Evolutionary conservation across 1,284 basidiomycete species (phyloP).

Genomic region (Pseudozyma sp.): DNA sequence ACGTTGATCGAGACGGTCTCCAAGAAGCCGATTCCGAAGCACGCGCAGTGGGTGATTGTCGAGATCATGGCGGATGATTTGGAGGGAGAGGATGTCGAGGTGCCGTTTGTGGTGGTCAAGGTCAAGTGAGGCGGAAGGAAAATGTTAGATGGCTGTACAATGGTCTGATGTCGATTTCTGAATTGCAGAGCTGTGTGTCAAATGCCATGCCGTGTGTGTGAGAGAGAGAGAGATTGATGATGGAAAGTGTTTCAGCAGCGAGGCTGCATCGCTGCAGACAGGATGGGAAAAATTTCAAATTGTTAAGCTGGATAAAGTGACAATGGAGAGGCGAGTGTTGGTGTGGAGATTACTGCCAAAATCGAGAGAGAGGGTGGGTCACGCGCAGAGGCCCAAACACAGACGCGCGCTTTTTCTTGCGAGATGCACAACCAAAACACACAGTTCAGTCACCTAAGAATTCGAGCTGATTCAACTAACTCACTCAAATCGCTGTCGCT

Average conservation of each 20-base stretch:
- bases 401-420: too few relatives aligned
- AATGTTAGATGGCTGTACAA: background rate
- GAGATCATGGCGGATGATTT: slow-evolving; percentile 95
- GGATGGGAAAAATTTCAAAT: background rate
- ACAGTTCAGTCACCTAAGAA: too few relatives aligned
- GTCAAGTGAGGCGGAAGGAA: slow-evolving; percentile 35
- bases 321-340: background rate
- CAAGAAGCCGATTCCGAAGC: slow-evolving; percentile 61
- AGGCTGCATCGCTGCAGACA: too few relatives aligned
- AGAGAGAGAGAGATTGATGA: too few relatives aligned
- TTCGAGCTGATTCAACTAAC: too few relatives aligned
- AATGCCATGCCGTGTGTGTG: too few relatives aligned
- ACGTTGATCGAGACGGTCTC: slow-evolving; percentile 91
- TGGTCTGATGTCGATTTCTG: background rate
- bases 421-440: too few relatives aligned
- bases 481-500: too few relatives aligned
- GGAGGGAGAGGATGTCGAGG: slow-evolving; percentile 77
- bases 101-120: slow-evolving; percentile 65
- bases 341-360: background rate
- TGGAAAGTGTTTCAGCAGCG: too few relatives aligned
- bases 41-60: slow-evolving; percentile 81
- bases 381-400: background rate
- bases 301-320: background rate
- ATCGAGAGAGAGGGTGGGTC: background rate
- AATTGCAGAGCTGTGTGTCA: too few relatives aligned